phyloP scores from a whole-genome alignment of 2,329 filamentous ascomycete genomes.

The Xylaria hypoxylon region DNA sequence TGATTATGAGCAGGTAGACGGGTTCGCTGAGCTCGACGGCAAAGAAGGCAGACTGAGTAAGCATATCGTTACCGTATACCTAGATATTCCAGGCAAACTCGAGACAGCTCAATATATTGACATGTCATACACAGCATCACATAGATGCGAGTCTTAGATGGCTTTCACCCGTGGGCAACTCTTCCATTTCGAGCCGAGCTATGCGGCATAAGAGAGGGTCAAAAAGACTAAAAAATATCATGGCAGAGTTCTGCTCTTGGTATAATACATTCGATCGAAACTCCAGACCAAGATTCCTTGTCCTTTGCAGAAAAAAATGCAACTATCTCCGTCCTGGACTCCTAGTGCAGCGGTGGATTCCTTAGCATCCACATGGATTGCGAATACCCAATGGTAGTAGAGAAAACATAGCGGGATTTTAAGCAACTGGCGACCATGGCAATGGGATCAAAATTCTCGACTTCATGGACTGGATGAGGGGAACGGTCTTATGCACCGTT shows the following conservation, averaged over 20 bases:
- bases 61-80: too few relatives aligned
- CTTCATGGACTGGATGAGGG: constrained; percentile 96
- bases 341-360: constrained; percentile 12
- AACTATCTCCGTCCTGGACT: constrained; percentile 16
- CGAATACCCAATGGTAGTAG: constrained; percentile 5
- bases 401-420: constrained; percentile 43
- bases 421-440: constrained; percentile 95
- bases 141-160: neutral
- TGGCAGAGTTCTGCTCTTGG: constrained; percentile 17
- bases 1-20: too few relatives aligned
- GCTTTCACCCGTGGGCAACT: neutral
- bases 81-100: too few relatives aligned
- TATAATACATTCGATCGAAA: constrained; percentile 30
- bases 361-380: constrained; percentile 6
- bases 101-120: neutral
- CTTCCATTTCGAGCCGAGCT: constrained; percentile 6
- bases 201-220: constrained; percentile 5
- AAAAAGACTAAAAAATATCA: constrained; percentile 2
- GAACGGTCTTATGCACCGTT: constrained; percentile 98
- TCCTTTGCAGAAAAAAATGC: constrained; percentile 1
- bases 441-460: constrained; percentile 92
- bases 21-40: too few relatives aligned
- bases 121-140: neutral
- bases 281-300: constrained; percentile 6
- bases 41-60: too few relatives aligned